Evolutionary conservation across 768 basidiomycete species (phyloP), one percentile per base, ranked within the genome.

Genomic region (Mycena alexandri): DNA sequence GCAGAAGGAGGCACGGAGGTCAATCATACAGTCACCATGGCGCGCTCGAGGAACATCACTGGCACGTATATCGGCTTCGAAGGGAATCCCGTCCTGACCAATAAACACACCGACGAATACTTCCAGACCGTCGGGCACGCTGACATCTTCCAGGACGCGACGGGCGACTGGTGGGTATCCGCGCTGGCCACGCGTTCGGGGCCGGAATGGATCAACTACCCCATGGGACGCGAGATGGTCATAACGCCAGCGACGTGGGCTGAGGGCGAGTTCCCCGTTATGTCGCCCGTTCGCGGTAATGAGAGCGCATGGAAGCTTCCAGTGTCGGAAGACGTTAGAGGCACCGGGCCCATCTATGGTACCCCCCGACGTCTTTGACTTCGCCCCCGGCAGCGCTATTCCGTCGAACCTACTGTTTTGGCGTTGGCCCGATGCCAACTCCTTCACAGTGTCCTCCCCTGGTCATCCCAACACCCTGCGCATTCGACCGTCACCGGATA

Each of bases 81-180:
- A 38, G 58, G 65, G 34, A 67, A 67, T 56, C 65, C 65, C 47
- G 65, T 67, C 46, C 44, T 67, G 52, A 67, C 65, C 58, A 67
- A 69, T 38, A 70, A 75, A 66, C 36, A 71, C 67, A 56, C 72
- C 66, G 53, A 59, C 69, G 38, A 74, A 65, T 67, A 67, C 43
- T 69, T 79, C 48, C 75, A 75, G 61, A 75, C 77, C 13, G 76
- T 78, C 33, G 79, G 79, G 12, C 79, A 79, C 63, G 72, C 76
- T 42, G 78, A 79, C 67, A 24, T 79, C 22, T 71, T 79, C 55
- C 67, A 76, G 29, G 75, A 76, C 50, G 56, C 25, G 2, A 61
- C 66, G 21, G 78, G 78, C 7, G 68, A 71, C 44, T 78, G 76
- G 76, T 77, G 75, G 75, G 72, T 71, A 11, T 75, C 75, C 22